These are phyloP conservation scores for Teratosphaeria destructans DNA, from an alignment of 2,329 filamentous ascomycete species.

Conservation along the genomic window DNA sequence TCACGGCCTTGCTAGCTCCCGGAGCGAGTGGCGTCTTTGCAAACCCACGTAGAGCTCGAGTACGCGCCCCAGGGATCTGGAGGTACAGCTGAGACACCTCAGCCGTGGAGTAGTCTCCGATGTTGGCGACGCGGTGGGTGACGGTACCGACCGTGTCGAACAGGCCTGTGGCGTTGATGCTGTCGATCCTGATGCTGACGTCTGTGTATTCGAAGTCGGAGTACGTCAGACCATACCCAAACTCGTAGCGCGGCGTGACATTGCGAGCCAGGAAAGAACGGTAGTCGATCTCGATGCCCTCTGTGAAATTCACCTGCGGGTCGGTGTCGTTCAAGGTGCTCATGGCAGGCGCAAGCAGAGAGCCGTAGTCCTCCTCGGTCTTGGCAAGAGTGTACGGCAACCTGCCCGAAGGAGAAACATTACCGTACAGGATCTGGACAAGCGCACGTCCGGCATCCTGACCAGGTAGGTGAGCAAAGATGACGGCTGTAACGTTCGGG, in stretches of 20 bases:
- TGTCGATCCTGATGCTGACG: conserved; percentile 22
- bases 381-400: conserved; percentile 22
- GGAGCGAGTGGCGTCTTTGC: conserved; percentile 26
- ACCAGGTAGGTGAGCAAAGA: conserved; percentile 21
- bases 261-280: conserved; percentile 59
- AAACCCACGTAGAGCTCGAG: conserved; percentile 27
- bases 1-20: conserved; percentile 9
- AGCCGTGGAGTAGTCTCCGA: conserved; percentile 41
- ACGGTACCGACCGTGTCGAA: conserved; percentile 53
- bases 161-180: conserved; percentile 51
- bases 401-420: conserved; percentile 19
- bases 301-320: conserved; percentile 63
- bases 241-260: conserved; percentile 64
- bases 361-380: conserved; percentile 19
- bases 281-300: conserved; percentile 80
- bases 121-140: conserved; percentile 51
- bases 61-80: conserved; percentile 18
- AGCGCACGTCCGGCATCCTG: conserved; percentile 20
- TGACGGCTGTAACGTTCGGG: conserved; percentile 23
- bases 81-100: conserved; percentile 48
- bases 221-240: conserved; percentile 72
- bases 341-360: conserved; percentile 8
- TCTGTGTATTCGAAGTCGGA: conserved; percentile 68
- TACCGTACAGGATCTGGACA: conserved; percentile 20
- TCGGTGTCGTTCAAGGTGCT: conserved; percentile 32